Evolutionary conservation across 306 rosid genomes (phyloP).

Genomic region (Sindora glabra): DNA sequence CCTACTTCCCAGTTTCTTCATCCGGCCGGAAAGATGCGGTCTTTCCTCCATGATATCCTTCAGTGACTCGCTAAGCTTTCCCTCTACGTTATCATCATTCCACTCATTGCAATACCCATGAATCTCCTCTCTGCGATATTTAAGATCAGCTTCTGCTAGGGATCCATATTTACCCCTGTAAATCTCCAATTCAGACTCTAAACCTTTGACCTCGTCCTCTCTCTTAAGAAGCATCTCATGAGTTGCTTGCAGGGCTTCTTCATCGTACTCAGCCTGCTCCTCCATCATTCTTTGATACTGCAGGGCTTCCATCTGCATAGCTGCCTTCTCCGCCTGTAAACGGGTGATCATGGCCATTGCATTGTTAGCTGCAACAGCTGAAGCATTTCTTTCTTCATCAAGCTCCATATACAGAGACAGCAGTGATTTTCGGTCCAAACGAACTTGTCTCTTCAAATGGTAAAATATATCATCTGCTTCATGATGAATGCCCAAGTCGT

Average conservation of each 20-base stretch:
- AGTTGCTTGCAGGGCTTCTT: constrained; percentile 66
- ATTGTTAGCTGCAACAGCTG: constrained; percentile 70
- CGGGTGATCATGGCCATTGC: constrained; percentile 98
- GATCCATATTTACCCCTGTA: constrained; percentile 54
- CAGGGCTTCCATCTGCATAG: constrained; percentile 82
- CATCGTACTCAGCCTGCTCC: constrained; percentile 93
- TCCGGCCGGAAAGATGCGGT: constrained; percentile 41
- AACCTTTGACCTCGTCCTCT: constrained; percentile 70
- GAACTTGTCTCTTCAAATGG: constrained; percentile 46
- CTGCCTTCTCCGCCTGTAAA: constrained; percentile 91
- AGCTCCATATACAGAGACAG: constrained; percentile 50
- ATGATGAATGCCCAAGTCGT: constrained; percentile 25
- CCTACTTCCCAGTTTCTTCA: constrained; percentile 40
- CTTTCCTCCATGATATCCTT: constrained; percentile 45
- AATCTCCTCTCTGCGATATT: constrained; percentile 5
- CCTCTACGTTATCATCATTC: constrained; percentile 21
- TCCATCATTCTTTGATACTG: constrained; percentile 93
- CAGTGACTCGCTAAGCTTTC: constrained; percentile 13
- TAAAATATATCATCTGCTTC: constrained; percentile 45
- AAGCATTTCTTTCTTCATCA: constrained; percentile 83
- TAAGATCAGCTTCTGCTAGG: constrained; percentile 25
- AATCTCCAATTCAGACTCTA: constrained; percentile 71
- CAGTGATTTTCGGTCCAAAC: constrained; percentile 46
- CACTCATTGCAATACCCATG: constrained; percentile 17
- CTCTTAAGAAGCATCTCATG: constrained; percentile 66